Evolutionary conservation across 495 filamentous ascomycete species (phyloP).

Genomic region (Aspergillus conjunctus): DNA sequence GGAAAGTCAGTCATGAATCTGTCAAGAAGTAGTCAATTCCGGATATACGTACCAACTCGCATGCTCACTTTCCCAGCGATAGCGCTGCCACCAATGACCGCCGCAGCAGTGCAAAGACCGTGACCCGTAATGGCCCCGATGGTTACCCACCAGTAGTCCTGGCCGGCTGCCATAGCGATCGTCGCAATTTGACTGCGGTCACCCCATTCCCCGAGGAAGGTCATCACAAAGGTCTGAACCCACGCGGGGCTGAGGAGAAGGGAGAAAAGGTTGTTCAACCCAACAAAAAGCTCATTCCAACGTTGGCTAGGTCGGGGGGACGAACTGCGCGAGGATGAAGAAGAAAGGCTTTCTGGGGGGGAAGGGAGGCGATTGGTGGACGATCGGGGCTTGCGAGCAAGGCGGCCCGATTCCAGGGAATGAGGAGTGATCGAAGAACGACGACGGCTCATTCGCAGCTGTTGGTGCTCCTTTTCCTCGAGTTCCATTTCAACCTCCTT

Average conservation of each 20-base stretch:
- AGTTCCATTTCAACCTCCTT: conserved; percentile 94
- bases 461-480: conserved; percentile 84
- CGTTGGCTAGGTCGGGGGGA: conserved; percentile 51
- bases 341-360: conserved; percentile 56
- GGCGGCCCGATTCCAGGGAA: conserved; percentile 51
- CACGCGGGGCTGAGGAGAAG: conserved; percentile 90
- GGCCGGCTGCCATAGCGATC: conserved; percentile 97
- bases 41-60: conserved; percentile 80
- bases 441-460: conserved; percentile 54
- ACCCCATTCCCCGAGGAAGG: conserved; percentile 97
- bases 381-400: conserved; percentile 49
- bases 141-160: conserved; percentile 99
- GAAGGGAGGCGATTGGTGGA: conserved; percentile 54
- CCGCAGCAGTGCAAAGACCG: conserved; percentile 83
- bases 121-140: conserved; percentile 87
- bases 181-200: conserved; percentile 98
- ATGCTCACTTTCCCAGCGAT: conserved; percentile 94
- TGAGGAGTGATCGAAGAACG: conserved; percentile 57
- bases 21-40: background rate
- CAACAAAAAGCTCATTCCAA: conserved; percentile 50
- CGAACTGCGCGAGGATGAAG: conserved; percentile 58
- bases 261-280: conserved; percentile 83
- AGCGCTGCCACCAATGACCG: conserved; percentile 90
- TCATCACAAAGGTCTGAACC: conserved; percentile 99
- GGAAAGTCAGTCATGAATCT: conserved; percentile 25